Evolutionary conservation across 257 asterid species (phyloP), one percentile per base, ranked within the genome.

Genomic region (Solanum chiquidenum): DNA sequence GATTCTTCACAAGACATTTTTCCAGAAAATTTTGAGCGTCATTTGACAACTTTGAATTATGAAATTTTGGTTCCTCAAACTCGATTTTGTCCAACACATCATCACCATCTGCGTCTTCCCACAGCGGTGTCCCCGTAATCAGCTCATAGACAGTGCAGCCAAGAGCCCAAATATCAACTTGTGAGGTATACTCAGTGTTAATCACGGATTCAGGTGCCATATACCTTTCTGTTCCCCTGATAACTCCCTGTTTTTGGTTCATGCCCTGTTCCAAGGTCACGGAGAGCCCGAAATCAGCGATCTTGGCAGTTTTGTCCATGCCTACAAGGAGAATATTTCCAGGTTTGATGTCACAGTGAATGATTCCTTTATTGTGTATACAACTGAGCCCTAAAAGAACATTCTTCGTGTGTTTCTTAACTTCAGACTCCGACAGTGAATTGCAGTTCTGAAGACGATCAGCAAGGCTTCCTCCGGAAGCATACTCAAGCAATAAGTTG

Each of bases 81-180:
- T 1, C 34, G 3, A 84, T 69, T 52, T 83, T 11, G 13, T 85
- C 12, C 21, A 66, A 27, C 20, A 34, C 20, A 29, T 16, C 72
- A n/a, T 23, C 80, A 33, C 37, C 76, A 7, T 44, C 8, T 21
- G 46, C 13, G 1, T 52, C 23, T 52, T 34, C 8, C 85, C 88
- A 29, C 8, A 31, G 12, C 3, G 42, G 80, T 89, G 29, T 87
- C 75, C 79, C 38, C 1, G n/a, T 55, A 13, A 89, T 40, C 85
- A 89, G 58, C 88, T 84, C 87, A 7, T 84, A 35, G 14, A 87
- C 84, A 10, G 69, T 75, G 11, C 87, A 87, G 0, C 90, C 90
- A 20, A 89, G 71, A 20, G 88, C 84, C 87, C 87, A 89, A 12
- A 85, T 68, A 27, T 89, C 90, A n/a, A 38, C 84, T 6, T 44